Evolutionary conservation across 2,329 filamentous ascomycete genomes (phyloP).

Genomic region (Tolypocladium tropicale): DNA sequence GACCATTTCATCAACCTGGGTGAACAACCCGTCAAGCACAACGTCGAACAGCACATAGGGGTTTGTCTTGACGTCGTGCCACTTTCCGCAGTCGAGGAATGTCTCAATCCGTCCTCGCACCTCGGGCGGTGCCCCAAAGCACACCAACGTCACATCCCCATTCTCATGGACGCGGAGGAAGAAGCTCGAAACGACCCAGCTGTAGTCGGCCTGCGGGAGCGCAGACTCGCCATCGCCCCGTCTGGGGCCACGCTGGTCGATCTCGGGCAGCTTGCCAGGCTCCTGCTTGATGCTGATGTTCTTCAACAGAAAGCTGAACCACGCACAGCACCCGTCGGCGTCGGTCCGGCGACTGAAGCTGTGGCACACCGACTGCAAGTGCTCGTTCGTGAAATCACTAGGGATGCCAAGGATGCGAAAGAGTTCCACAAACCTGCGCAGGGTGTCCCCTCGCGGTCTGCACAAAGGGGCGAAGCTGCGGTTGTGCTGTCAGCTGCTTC

Average conservation of each 20-base stretch:
- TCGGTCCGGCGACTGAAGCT: conserved; percentile 19
- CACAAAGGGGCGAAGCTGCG: conserved; percentile 19
- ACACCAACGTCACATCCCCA: conserved; percentile 11
- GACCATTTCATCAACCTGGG: conserved; percentile 16
- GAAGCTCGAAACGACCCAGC: conserved; percentile 16
- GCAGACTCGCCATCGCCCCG: conserved; percentile 1
- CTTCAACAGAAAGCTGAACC: conserved; percentile 26
- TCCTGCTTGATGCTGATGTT: conserved; percentile 14
- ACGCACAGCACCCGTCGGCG: conserved; percentile 14
- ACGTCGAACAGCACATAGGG: conserved; percentile 20
- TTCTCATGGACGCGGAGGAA: conserved; percentile 12
- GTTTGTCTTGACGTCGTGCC: conserved; percentile 12
- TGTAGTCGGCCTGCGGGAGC: conserved; percentile 17
- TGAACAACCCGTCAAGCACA: conserved; percentile 15
- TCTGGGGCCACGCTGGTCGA: conserved; percentile 13
- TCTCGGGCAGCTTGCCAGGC: conserved; percentile 8
- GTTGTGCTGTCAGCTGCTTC: background rate
- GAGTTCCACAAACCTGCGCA: conserved; percentile 14
- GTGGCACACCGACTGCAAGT: conserved; percentile 19
- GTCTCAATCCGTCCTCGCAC: conserved; percentile 12
- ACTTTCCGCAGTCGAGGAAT: conserved; percentile 12
- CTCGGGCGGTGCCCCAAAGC: conserved; percentile 13
- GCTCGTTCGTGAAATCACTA: conserved; percentile 18
- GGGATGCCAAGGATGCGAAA: conserved; percentile 19
- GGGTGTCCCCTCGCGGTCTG: conserved; percentile 11